Evolutionary conservation across 768 basidiomycete species (phyloP), one percentile per base, ranked within the genome.

Genomic region (Suillus decipiens): DNA sequence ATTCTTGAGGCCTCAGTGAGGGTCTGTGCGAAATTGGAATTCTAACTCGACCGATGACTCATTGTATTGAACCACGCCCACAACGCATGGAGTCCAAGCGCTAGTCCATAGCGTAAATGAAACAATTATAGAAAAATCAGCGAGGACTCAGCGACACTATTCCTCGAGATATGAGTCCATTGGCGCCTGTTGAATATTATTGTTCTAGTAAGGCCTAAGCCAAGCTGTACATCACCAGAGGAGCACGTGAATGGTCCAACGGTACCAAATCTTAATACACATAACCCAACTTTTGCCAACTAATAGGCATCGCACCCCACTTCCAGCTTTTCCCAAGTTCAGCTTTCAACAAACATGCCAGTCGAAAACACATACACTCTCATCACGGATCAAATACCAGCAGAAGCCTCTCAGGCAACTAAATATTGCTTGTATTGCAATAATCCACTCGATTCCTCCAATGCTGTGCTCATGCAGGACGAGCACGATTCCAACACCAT

Each of bases 381-480:
- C 10, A 57, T 28, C 39, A 1, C 24, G 11, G 56, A 57, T 41
- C 56, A 31, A 28, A 41, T 28, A 57, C 39, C 39, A 41, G 11
- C 56, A 41, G 56, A 57, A 19, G 17, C 24, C n/a, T 59, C 68
- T 41, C 76, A 75, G 55, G 56, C 66, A 3, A 65, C 72, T 42
- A 78, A 78, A 68, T 66, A 73, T 61, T 77, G 77, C 62, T 71
- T 71, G 34, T 68, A 63, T 53, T 79, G 75, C 61, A 71, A 70
- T 59, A 69, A 65, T 61, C 73, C 70, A 19, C 71, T 78, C 47
- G 76, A 77, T 63, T 60, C 70, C 28, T 47, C 68, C 64, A 70
- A 66, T 63, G 47, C 71, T 60, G 70, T 70, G 64, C 59, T 72
- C 64, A 59, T 74, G 43, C 68, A 69, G 61, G 71, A 72, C 65